Base-by-base conservation (phyloP, 305 asterid species). In the Stenogyne calaminthoides region DNA sequence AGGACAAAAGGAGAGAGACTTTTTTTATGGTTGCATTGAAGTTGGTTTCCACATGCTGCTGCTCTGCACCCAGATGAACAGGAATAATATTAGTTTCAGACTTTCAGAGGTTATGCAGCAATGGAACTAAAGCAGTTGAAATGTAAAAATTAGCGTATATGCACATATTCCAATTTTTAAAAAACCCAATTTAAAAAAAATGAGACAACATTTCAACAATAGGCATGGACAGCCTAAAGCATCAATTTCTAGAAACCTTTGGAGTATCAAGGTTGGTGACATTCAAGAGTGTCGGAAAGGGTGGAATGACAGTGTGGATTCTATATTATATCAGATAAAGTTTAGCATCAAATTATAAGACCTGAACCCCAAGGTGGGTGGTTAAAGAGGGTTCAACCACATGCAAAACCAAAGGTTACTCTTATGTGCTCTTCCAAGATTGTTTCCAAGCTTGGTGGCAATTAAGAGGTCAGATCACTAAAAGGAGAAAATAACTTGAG, bases 1-100 rank as follows among this genome's bases (percentile, higher is more conserved):
- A 88, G 60, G 92, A 93, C 69, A 95, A 80, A 69, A 83, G 84
- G 57, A 95, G 74, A 70, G 95, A 88, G 34, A 89, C 76, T 78
- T 84, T 84, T 63, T 83, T 79, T 77, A 93, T 55, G 18, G 83
- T 64, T 58, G 85, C 92, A 89, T 76, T 89, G 68, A 93, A 81
- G 79, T 89, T 91, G 82, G 99, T 93, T 83, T 93, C 96, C 82
- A 90, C 85, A 80, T 78, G 95, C 89, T 83, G 95, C 86, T 87
- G 96, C 76, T 88, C 99, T 95, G 97, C 83, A 84, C 72, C 77
- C 78, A 80, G 63, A 64, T 73, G 61, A 74, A 78, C 49, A 83
- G 75, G 72, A 80, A 74, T 61, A 36, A 76, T 52, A 57, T 76
- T 64, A 78, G 77, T 72, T 78, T 39, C 79, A 67, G 72, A 77